phyloP scores from a whole-genome alignment of 768 basidiomycete genomes.

The Termitomyces sp. region DNA sequence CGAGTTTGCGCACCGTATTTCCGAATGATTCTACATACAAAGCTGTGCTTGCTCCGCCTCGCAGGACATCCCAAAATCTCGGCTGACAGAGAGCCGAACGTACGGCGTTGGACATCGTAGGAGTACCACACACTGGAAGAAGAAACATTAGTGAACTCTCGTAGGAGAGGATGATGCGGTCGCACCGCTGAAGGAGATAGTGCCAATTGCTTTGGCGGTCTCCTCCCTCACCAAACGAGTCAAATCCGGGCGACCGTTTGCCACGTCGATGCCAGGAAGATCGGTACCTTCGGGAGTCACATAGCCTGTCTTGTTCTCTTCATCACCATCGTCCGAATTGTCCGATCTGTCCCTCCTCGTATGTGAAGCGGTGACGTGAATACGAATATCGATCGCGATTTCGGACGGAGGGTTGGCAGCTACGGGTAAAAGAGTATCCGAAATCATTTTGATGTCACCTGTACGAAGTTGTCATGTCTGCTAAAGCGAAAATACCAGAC shows the following conservation, averaged over 20 bases:
- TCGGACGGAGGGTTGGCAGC: slow-evolving; percentile 1
- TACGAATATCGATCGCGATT: slow-evolving; percentile 12
- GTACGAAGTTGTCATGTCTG: background rate
- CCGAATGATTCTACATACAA: slow-evolving; percentile 44
- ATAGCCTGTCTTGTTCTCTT: slow-evolving; percentile 7
- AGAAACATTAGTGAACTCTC: background rate
- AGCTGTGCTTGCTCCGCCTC: slow-evolving; percentile 39
- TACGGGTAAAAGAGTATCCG: slow-evolving; percentile 17
- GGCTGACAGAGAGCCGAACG: slow-evolving; percentile 33
- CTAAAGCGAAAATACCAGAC: background rate
- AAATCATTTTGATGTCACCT: slow-evolving; percentile 26
- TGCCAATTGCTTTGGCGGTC: slow-evolving; percentile 26
- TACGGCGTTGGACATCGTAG: slow-evolving; percentile 31
- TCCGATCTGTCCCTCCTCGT: slow-evolving; percentile 1
- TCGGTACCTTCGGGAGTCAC: background rate
- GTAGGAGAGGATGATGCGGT: background rate
- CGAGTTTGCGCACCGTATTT: slow-evolving; percentile 14
- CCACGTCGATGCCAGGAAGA: slow-evolving; percentile 18
- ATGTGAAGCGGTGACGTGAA: slow-evolving; percentile 14
- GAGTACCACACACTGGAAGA: slow-evolving; percentile 43
- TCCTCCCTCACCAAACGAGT: slow-evolving; percentile 29
- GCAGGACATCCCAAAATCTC: slow-evolving; percentile 29
- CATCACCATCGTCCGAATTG: slow-evolving; percentile 5
- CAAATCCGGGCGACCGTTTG: slow-evolving; percentile 40
- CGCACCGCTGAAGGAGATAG: slow-evolving; percentile 45